Evolutionary conservation across 139 green algal species (phyloP), one percentile per base, ranked within the genome.

Genomic region (Spirogloea muscicola): DNA sequence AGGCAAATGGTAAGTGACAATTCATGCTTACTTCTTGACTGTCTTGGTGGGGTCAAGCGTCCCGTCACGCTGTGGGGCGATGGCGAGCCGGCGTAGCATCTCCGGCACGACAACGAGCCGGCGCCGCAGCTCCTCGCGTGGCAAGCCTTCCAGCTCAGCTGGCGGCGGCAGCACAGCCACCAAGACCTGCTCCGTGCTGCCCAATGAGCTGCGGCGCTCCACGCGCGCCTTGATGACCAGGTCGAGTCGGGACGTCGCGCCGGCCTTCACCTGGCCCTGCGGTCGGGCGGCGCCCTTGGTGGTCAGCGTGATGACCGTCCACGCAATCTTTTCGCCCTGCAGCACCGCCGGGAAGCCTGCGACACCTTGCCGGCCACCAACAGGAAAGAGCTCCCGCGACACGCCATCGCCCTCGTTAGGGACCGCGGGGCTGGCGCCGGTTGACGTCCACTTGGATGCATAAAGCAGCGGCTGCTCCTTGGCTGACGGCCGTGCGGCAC

Each of bases 191-290:
- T 68, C 48, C 27, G n/a, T 21, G 5, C 18, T 68, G 5, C 4
- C 59, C 13, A 68, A n/a, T n/a, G n/a, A n/a, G n/a, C n/a, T n/a
- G n/a, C n/a, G n/a, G n/a, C n/a, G n/a, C n/a, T n/a, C n/a, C n/a
- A n/a, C n/a, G n/a, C n/a, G n/a, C n/a, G n/a, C 27, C 27, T 68
- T 68, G 13, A 58, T 6, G 27, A 68, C 59, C 6, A 68, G 59
- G 25, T 68, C 59, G 18, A 68, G 59, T 7, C 7, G n/a, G n/a
- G 59, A 68, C 6, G 59, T 68, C 4, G 59, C 59, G 6, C 59
- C 59, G 43, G 33, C 43, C 42, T 68, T 68, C 5, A 68, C 59
- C 3, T 29, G 43, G 13, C 59, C 59, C 18, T 41, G 37, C n/a
- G n/a, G n/a, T n/a, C n/a, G n/a, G n/a, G n/a, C n/a, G n/a, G n/a